Conservation (phyloP, 2,329 filamentous ascomycete genomes). For the Talaromyces sp. region DNA sequence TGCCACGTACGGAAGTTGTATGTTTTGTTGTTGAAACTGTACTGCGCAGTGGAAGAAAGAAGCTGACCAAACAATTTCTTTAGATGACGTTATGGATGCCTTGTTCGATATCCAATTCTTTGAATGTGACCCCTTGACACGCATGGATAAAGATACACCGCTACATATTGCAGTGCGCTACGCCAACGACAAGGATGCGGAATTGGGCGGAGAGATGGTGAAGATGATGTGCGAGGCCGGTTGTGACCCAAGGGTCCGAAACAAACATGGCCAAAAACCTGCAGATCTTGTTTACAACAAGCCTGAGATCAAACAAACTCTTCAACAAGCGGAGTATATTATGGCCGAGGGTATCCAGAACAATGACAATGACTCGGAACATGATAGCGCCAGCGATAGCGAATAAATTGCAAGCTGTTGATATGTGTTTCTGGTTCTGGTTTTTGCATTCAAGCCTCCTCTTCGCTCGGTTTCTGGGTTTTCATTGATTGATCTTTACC, state of each 20-base stretch:
- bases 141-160: conserved; percentile 50
- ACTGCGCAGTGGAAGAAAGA: background rate
- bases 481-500: too few species aligned
- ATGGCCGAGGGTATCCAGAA: conserved; percentile 48
- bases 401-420: conserved; percentile 27
- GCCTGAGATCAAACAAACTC: conserved; percentile 42
- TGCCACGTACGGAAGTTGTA: conserved; percentile 82
- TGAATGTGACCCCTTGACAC: conserved; percentile 52
- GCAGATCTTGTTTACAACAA: conserved; percentile 49
- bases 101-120: conserved; percentile 53
- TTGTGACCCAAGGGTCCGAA: conserved; percentile 51
- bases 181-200: conserved; percentile 50
- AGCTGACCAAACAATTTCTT: background rate
- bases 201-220: conserved; percentile 49
- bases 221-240: conserved; percentile 54
- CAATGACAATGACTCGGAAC: conserved; percentile 37
- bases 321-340: conserved; percentile 52
- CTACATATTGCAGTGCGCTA: conserved; percentile 50
- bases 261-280: conserved; percentile 52
- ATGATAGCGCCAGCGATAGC: conserved; percentile 47
- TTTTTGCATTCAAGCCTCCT: too few species aligned
- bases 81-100: conserved; percentile 52
- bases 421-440: background rate
- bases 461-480: too few species aligned
- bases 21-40: conserved; percentile 36